Evolutionary conservation across 2,329 filamentous ascomycete species (phyloP), one percentile per base, ranked within the genome.

Genomic region (Cladosporium halotolerans): DNA sequence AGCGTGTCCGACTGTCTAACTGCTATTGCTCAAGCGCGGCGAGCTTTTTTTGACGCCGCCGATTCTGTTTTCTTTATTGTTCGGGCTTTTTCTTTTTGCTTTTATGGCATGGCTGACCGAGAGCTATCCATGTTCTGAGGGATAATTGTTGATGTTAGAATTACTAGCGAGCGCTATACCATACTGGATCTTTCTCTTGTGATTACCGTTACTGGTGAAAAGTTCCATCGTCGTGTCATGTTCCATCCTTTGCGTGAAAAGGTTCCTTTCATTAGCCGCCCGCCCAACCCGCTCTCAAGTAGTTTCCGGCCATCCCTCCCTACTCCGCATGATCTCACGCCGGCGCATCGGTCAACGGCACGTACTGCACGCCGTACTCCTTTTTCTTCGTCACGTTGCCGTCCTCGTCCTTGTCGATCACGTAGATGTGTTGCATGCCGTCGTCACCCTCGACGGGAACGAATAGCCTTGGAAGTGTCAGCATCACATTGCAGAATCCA

Each of bases 311-410:
- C 23, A 28, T 28, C 7, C 23, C 40, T 58, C 34, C 9, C 10
- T 13, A 14, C 33, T 36, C 63, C 9, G 14, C 9, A 4, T 18
- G 4, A n/a, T 8, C 18, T 28, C 16, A 33, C 31, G 41, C 16
- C n/a, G 84, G 85, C 18, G 85, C 79, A 72, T 90, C 85, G 4
- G 85, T 89, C 70, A 91, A 70, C 3, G 86, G 86, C 55, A 92
- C 88, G 73, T 92, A 92, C 59, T 82, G 74, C 40, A 92, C 88
- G 0, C 83, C 85, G 68, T 85, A 88, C 57, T 85, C 62, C 70
- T 76, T 83, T 70, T 78, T 78, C 72, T 73, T 82, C 23, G 69
- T 77, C 2, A 91, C 72, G 2, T 70, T 72, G 1, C 88, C 88
- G 4, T 83, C 69, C 34, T 70, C 74, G 62, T 86, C 80, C 75